A percentile compares a stretch with the other conserved stretches of the same genome.
These are phyloP conservation scores for Casuarina cunninghamiana DNA, from an alignment of 306 rosid genomes.

Conservation along the genomic window DNA sequence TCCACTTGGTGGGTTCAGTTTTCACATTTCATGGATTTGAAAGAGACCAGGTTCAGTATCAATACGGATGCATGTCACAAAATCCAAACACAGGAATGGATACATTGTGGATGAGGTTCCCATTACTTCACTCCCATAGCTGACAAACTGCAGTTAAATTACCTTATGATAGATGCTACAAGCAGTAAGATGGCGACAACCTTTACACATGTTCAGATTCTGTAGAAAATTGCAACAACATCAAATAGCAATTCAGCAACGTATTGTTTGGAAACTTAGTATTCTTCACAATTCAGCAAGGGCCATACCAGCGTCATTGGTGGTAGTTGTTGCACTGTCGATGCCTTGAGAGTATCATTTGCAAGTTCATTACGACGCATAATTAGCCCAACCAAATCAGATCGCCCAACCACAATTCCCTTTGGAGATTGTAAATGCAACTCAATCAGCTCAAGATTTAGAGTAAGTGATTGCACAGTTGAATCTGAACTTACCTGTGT, in stretches of 20 bases:
- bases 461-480: constrained; percentile 22
- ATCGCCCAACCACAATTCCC: constrained; percentile 80
- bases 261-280: constrained; percentile 16
- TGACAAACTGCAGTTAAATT: constrained; percentile 19
- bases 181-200: constrained; percentile 89
- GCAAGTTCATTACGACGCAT: constrained; percentile 94
- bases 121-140: background rate
- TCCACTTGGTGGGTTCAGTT: background rate
- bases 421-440: constrained; percentile 25
- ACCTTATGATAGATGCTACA: constrained; percentile 94
- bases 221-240: constrained; percentile 35
- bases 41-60: background rate
- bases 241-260: constrained; percentile 19
- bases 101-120: background rate
- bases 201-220: constrained; percentile 73
- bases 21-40: background rate
- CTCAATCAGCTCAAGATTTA: constrained; percentile 21
- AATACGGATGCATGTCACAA: background rate
- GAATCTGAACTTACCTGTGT: constrained; percentile 55
- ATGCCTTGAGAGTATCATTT: constrained; percentile 74
- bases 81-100: background rate
- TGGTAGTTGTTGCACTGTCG: constrained; percentile 68
- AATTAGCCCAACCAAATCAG: constrained; percentile 84
- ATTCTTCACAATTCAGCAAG: constrained; percentile 24
- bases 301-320: constrained; percentile 66